A percentile compares a stretch with the other conserved stretches of the same genome.
Evolutionary conservation across 768 basidiomycete genomes (phyloP).

Genomic region (Leucosporidium yakuticum): DNA sequence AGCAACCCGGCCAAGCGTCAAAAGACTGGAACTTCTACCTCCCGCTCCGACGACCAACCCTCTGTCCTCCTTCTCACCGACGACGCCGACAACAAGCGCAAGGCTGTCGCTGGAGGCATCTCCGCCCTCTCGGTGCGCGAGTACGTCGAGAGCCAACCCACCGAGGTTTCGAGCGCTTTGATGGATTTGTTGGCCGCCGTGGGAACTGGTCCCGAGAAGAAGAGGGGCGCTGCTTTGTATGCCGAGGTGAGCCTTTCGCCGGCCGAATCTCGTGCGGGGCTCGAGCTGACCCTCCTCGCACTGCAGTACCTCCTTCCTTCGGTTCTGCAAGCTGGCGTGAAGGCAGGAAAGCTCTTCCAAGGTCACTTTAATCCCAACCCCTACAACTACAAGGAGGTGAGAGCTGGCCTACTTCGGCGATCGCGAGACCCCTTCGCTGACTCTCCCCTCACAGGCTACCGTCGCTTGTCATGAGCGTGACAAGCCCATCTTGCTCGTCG

Average conservation of each 20-base stretch:
- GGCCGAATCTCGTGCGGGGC: not conserved
- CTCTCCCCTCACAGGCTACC: slow-evolving; percentile 55
- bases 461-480: slow-evolving; percentile 66
- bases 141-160: slow-evolving; percentile 70
- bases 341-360: slow-evolving; percentile 75
- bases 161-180: slow-evolving; percentile 54
- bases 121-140: slow-evolving; percentile 64
- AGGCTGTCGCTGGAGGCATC: slow-evolving; percentile 63
- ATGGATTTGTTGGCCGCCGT: slow-evolving; percentile 73
- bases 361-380: slow-evolving; percentile 92
- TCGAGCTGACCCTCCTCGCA: not conserved
- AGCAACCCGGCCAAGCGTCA: slow-evolving; percentile 25
- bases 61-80: slow-evolving; percentile 79
- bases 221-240: slow-evolving; percentile 19
- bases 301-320: slow-evolving; percentile 69
- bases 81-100: slow-evolving; percentile 73
- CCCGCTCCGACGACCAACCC: slow-evolving; percentile 40
- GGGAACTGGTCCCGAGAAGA: slow-evolving; percentile 51
- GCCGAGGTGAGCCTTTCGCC: slow-evolving; percentile 12
- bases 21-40: slow-evolving; percentile 10
- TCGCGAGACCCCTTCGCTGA: not conserved
- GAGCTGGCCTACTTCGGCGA: slow-evolving; percentile 22
- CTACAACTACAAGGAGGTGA: slow-evolving; percentile 90
- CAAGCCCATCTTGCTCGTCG: slow-evolving; percentile 76
- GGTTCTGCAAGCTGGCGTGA: slow-evolving; percentile 71